Base-by-base conservation (phyloP, 2,329 filamentous ascomycete genomes). In the Xylaria sp. region DNA sequence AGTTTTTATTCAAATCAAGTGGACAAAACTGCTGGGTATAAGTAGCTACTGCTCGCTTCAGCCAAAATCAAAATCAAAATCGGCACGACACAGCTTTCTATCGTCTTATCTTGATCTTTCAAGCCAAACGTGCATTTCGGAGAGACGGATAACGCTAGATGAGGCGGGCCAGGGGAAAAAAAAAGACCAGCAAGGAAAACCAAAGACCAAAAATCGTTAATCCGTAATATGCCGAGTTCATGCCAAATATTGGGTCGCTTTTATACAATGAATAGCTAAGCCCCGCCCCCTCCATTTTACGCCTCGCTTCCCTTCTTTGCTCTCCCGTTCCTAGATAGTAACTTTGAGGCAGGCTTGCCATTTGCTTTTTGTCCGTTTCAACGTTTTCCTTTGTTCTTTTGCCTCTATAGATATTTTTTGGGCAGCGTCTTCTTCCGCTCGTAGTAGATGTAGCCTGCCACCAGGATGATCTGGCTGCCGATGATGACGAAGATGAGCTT, bases 371-470 rank as follows among this genome's bases (percentile, higher is more conserved):
- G 36, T 38, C 42, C 20, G 9, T 45, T 45, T 4, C 1, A 45
- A 22, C 42, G 9, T 45, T 45, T 44, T 44, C 20, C 33, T 10
- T 27, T 25, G 22, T n/a, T 39, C 1, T 27, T 15, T 39, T 53
- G 42, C 20, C 6, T 57, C 17, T 83, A 97, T 77, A 97, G 81
- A 79, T 94, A 97, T 82, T 97, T 97, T 86, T 97, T 97, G n/a
- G 93, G 93, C 79, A 89, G 88, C 70, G 85, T 89, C 80, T 90
- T 88, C 76, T 91, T 89, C 73, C 89, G 87, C 86, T 97, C 97
- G 81, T 97, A 97, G 66, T 90, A 77, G 42, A 93, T 78, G 76
- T 94, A 97, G 0, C 84, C 86, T 1, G 80, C 88, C 0, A 88
- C 87, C 36, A 96, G 82, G 71, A 93, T 77, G 55, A 92, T 76